Conservation (phyloP, 2,329 filamentous ascomycete genomes). For the Ceratocystis alfenasii region DNA sequence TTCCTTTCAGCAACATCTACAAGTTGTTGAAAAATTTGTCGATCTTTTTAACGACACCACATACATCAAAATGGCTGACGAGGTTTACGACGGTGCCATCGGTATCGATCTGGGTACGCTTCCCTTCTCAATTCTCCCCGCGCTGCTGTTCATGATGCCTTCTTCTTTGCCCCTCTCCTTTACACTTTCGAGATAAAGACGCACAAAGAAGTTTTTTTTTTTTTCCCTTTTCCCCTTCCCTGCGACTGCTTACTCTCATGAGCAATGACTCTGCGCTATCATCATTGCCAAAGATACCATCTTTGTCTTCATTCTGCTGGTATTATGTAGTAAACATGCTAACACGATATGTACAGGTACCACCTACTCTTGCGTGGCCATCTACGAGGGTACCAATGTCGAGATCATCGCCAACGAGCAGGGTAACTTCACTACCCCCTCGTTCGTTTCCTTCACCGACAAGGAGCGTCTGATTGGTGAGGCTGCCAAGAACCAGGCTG, state of each 20-base stretch:
- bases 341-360: constrained; percentile 52
- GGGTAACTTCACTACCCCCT: constrained; percentile 97
- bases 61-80: constrained; percentile 62
- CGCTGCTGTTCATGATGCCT: constrained; percentile 20
- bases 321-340: background rate
- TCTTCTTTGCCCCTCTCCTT: constrained; percentile 17
- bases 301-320: background rate
- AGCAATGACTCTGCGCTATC: background rate
- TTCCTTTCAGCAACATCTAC: constrained; percentile 23
- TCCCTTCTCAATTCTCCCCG: constrained; percentile 24
- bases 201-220: constrained; percentile 18
- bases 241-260: background rate
- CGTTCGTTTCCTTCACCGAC: constrained; percentile 97
- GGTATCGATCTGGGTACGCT: constrained; percentile 95
- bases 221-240: background rate
- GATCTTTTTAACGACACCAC: constrained; percentile 23
- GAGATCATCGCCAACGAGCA: constrained; percentile 99
- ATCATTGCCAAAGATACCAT: background rate
- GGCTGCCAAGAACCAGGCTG: constrained; percentile 99
- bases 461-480: constrained; percentile 99
- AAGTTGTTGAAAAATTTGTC: constrained; percentile 23
- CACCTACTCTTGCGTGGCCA: constrained; percentile 99
- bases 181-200: constrained; percentile 5
- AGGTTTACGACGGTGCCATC: constrained; percentile 99
- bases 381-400: constrained; percentile 98